Evolutionary conservation across 768 basidiomycete genomes (phyloP), one percentile per base, ranked within the genome.

Genomic region (Boletellus ananas): DNA sequence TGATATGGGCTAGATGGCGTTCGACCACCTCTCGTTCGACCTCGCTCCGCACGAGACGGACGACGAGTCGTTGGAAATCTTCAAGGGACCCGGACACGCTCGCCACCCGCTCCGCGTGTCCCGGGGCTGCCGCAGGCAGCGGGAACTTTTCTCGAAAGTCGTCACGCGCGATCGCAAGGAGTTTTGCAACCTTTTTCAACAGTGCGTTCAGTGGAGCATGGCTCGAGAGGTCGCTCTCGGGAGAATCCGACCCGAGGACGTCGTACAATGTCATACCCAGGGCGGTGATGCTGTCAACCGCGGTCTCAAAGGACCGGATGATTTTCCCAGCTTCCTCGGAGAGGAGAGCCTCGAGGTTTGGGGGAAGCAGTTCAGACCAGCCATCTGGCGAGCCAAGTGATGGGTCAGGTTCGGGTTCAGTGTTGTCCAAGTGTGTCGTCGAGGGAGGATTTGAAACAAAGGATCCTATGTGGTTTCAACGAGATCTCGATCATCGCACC

Each of bases 41-140:
- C 20, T 9, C 41, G n/a, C 39, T 14, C 34, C 5, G 33, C 17
- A 39, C 47, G 12, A 60, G 31, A 36, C 17, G 52, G 11, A 50
- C 2, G 20, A 47, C 11, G 29, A 40, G 2, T 2, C 18, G 34
- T n/a, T 54, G 52, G 6, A 51, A 10, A 7, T 21, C 16, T 12
- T 45, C 37, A 2, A 60, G 29, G 13, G 33, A n/a, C 5, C 13
- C 11, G 4, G 47, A 45, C 21, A 47, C 39, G 6, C 17, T 36
- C 18, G 38, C 40, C 12, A 3, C 37, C 11, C 49, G 54, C 10
- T 37, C 20, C 4, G 44, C 38, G 18, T 61, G 59, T n/a, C 59
- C 55, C 3, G 37, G 59, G 7, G 50, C 50, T 3, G 34, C 45
- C 17, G 39, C 42, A 27, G 55, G 55, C 2, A 47, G 17, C 6